Conservation (phyloP, 2,329 filamentous ascomycete genomes). For the Diplodia intermedia region DNA sequence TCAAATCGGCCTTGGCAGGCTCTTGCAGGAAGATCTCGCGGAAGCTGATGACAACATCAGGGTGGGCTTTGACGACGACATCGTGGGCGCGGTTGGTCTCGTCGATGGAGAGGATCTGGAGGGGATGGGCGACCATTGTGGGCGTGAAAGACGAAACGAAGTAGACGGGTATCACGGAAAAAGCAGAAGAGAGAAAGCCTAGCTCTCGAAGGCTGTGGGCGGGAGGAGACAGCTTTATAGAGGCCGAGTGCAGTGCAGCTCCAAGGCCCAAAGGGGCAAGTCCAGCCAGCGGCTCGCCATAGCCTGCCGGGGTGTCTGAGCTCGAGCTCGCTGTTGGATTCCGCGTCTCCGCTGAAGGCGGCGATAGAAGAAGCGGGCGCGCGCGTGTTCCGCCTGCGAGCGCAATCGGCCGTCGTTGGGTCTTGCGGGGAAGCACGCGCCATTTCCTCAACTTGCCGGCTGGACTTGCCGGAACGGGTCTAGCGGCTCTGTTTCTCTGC, state of each 20-base stretch:
- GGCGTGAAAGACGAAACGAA: neutral
- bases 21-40: constrained; percentile 61
- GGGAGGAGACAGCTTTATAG: constrained; percentile 10
- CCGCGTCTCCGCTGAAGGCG: constrained; percentile 8
- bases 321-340: neutral
- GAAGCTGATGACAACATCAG: constrained; percentile 52
- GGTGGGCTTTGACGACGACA: constrained; percentile 54
- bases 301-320: neutral
- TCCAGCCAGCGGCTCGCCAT: constrained; percentile 27
- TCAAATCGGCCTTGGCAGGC: constrained; percentile 57
- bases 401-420: constrained; percentile 19
- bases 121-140: constrained; percentile 55
- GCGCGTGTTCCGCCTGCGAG: constrained; percentile 1
- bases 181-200: neutral
- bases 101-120: constrained; percentile 63
- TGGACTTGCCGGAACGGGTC: neutral
- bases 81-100: constrained; percentile 62
- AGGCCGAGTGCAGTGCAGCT: neutral
- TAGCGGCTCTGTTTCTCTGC: neutral
- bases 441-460: neutral
- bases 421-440: constrained; percentile 13
- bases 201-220: neutral
- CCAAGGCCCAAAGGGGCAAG: constrained; percentile 9
- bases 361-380: neutral
- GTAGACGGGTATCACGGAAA: constrained; percentile 22